A percentile compares a stretch with the other conserved stretches of the same genome.
phyloP scores from a whole-genome alignment of 192 early-diverging fungal genomes.

The Phycomyces blakesleeanus region DNA sequence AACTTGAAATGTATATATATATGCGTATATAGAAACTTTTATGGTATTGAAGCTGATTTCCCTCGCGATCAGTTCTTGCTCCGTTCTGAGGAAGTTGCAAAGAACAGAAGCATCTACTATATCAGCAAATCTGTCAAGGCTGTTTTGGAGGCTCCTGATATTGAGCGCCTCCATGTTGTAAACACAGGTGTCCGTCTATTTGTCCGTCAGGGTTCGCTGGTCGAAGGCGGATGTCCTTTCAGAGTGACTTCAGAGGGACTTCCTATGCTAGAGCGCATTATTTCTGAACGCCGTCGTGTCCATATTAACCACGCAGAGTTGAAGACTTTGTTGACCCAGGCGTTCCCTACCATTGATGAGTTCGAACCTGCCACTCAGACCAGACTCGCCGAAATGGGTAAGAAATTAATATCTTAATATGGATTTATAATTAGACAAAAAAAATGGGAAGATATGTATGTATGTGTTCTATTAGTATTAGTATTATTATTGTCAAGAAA shows the following conservation, averaged over 20 bases:
- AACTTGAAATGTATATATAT: too few species aligned
- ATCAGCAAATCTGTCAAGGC: constrained; percentile 77
- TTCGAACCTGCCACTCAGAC: constrained; percentile 16
- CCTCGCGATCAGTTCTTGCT: constrained; percentile 82
- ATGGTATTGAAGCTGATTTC: constrained; percentile 72
- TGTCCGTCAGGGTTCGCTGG: constrained; percentile 63
- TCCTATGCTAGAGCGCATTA: constrained; percentile 51
- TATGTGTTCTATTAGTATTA: background rate
- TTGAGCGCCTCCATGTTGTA: constrained; percentile 68
- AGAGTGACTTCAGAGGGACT: constrained; percentile 67
- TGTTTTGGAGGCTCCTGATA: constrained; percentile 60
- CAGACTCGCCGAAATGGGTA: constrained; percentile 4
- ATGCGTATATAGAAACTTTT: constrained; percentile 52
- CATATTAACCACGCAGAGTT: constrained; percentile 46
- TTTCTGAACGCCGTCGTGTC: constrained; percentile 45
- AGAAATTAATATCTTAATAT: background rate
- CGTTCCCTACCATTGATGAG: constrained; percentile 40
- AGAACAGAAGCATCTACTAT: constrained; percentile 78
- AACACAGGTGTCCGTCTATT: constrained; percentile 94
- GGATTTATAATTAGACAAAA: background rate
- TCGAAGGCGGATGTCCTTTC: constrained; percentile 54
- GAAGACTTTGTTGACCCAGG: constrained; percentile 42
- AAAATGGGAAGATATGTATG: background rate
- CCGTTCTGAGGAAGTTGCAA: constrained; percentile 68
- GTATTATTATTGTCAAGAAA: too few species aligned